Percentiles rank a stretch among this genome's conserved stretches.
Conservation (phyloP, 345 rosid species). For the Acer saccharum region DNA sequence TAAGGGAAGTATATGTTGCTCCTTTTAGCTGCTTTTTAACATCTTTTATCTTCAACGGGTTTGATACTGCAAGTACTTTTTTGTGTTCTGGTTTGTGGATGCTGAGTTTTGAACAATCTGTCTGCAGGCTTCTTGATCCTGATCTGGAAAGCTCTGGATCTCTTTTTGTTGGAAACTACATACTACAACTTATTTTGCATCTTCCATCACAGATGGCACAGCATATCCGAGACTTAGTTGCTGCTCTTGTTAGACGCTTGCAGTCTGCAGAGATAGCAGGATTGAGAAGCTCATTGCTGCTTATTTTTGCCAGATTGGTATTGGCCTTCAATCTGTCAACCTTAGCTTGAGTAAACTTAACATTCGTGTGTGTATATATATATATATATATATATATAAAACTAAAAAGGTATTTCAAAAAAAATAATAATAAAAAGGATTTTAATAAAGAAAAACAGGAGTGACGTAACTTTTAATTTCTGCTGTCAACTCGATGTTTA, state of each 20-base stretch:
- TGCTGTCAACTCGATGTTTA: not conserved
- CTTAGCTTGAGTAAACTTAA: not conserved
- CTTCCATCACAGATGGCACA: slow-evolving; percentile 87
- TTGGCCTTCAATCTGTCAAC: slow-evolving; percentile 2
- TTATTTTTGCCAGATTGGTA: slow-evolving; percentile 96
- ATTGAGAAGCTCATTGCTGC: slow-evolving; percentile 75
- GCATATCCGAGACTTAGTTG: slow-evolving; percentile 68
- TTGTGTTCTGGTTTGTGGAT: slow-evolving; percentile 13
- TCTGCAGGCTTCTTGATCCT: slow-evolving; percentile 88
- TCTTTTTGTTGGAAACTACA: slow-evolving; percentile 83
- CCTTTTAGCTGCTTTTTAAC: not conserved
- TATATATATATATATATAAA: too few species aligned
- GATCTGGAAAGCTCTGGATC: slow-evolving; percentile 91
- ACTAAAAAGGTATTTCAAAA: not conserved
- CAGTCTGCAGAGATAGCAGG: slow-evolving; percentile 77
- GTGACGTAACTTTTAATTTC: not conserved
- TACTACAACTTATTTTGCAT: slow-evolving; percentile 91
- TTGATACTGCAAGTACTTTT: not conserved
- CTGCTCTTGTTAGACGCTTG: slow-evolving; percentile 88
- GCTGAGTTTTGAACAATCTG: slow-evolving; percentile 21
- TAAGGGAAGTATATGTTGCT: not conserved
- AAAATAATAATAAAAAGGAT: not conserved
- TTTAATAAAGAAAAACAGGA: not conserved
- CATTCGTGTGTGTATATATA: not conserved
- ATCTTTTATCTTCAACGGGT: not conserved